Base-by-base conservation (phyloP, 164 flowering plant genomes). In the Nelumbo lutea region DNA sequence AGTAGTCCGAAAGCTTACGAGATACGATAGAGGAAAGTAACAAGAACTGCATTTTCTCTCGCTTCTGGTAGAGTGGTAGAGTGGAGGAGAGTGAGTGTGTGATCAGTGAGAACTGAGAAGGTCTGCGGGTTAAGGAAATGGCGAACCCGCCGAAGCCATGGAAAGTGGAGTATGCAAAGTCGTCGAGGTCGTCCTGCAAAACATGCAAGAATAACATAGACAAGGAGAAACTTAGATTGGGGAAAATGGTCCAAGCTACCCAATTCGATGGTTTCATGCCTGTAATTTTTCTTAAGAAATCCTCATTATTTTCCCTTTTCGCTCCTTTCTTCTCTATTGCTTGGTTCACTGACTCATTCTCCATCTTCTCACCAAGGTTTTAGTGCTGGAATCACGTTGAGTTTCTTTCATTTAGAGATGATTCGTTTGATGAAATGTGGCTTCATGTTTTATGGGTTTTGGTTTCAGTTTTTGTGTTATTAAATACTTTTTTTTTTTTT, bases 221-320 rank as follows among this genome's bases (percentile, higher is more conserved):
- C 27, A 90, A 91, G 64, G 98, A 93, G 72, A 64, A 0, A 8
- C 77, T 96, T 61, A 74, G 98, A 45, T 82, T 96, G 45, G 99
- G 99, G 70, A 96, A 86, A 70, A 91, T 96, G 97, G 90, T 93
- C 46, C 86, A 86, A 62, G 81, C 99, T 77, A 65, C 81, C 6
- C 93, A 93, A 50, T 93, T 90, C 78, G 99, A 96, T 61, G 99
- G 99, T 64, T 77, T 87, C 74, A 89, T 96, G 93, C 96, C 96
- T 69, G 99, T 93, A 88, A 51, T 1, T 11, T 42, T 58, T 56
- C 67, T 62, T 53, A 7, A 15, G 53, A 42, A 3, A n/a, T 7
- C 46, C 51, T 45, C 41, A 51, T 66, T 7, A 39, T 55, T 13
- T 48, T 5, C 42, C 59, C 51, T 48, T 40, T 64, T 42, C 44